phyloP scores from a whole-genome alignment of 2,329 filamentous ascomycete species.

The Phoma sp. region DNA sequence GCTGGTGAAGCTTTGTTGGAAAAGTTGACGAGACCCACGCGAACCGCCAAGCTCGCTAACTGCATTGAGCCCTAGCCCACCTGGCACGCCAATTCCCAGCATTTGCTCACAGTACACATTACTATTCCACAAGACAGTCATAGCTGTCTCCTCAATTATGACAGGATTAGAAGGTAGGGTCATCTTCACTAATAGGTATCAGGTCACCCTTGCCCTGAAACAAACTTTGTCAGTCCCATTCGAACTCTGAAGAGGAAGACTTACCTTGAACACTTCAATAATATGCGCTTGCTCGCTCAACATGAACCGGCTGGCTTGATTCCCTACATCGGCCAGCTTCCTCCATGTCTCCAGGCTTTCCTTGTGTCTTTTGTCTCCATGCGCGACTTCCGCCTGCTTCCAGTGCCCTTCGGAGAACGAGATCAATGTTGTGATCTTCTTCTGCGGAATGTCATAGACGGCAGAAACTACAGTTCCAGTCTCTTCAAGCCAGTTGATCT shows the following conservation, averaged over 20 bases:
- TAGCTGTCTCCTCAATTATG: neutral
- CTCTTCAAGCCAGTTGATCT: conserved; percentile 68
- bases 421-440: conserved; percentile 61
- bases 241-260: neutral
- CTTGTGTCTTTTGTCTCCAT: conserved; percentile 64
- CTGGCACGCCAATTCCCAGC: neutral
- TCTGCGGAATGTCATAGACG: conserved; percentile 62
- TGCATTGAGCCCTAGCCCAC: neutral
- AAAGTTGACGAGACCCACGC: conserved; percentile 10
- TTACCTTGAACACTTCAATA: conserved; percentile 57
- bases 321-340: conserved; percentile 57
- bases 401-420: conserved; percentile 65
- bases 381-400: conserved; percentile 59
- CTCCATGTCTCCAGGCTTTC: conserved; percentile 62
- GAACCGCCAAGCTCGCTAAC: neutral
- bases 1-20: conserved; percentile 6
- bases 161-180: conserved; percentile 23
- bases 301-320: conserved; percentile 59
- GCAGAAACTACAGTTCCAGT: conserved; percentile 65
- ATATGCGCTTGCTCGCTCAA: conserved; percentile 63
- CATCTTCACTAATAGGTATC: conserved; percentile 51
- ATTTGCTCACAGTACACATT: neutral
- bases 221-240: neutral
- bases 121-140: neutral
- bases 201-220: conserved; percentile 53